phyloP scores from a whole-genome alignment of 176 grass and related monocot genomes.

The Cenchrus purpureus region DNA sequence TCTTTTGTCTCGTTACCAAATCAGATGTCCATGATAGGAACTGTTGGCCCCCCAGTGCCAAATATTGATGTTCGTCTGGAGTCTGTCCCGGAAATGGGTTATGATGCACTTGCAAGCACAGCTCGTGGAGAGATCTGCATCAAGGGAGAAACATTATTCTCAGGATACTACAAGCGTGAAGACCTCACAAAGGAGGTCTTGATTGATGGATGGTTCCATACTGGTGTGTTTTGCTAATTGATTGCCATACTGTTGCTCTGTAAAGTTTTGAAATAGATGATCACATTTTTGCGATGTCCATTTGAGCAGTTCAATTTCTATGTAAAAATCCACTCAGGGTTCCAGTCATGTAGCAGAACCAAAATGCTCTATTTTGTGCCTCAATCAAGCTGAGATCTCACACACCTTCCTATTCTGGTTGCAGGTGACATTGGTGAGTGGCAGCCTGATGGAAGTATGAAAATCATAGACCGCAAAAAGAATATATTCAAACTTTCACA shows the following conservation, averaged over 20 bases:
- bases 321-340: not conserved
- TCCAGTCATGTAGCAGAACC: not conserved
- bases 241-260: not conserved
- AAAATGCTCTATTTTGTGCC: slow-evolving; percentile 22
- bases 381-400: not conserved
- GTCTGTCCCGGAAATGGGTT: slow-evolving; percentile 85
- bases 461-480: slow-evolving; percentile 94
- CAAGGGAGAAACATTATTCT: slow-evolving; percentile 75
- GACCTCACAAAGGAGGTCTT: slow-evolving; percentile 85
- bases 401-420: slow-evolving; percentile 39
- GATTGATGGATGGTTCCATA: slow-evolving; percentile 91
- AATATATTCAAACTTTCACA: slow-evolving; percentile 97
- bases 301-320: slow-evolving; percentile 5
- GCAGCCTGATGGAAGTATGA: slow-evolving; percentile 89
- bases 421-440: slow-evolving; percentile 90
- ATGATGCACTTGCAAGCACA: slow-evolving; percentile 67
- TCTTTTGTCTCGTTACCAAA: slow-evolving; percentile 78
- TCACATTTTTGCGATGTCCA: slow-evolving; percentile 8
- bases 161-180: slow-evolving; percentile 81
- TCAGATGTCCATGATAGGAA: slow-evolving; percentile 81
- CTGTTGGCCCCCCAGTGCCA: slow-evolving; percentile 84
- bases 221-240: slow-evolving; percentile 49
- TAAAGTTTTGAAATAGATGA: slow-evolving; percentile 9
- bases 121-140: slow-evolving; percentile 87
- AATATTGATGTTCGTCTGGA: slow-evolving; percentile 72